Evolutionary conservation across 2,329 filamentous ascomycete species (phyloP).

Genomic region (Blastomyces percursus): DNA sequence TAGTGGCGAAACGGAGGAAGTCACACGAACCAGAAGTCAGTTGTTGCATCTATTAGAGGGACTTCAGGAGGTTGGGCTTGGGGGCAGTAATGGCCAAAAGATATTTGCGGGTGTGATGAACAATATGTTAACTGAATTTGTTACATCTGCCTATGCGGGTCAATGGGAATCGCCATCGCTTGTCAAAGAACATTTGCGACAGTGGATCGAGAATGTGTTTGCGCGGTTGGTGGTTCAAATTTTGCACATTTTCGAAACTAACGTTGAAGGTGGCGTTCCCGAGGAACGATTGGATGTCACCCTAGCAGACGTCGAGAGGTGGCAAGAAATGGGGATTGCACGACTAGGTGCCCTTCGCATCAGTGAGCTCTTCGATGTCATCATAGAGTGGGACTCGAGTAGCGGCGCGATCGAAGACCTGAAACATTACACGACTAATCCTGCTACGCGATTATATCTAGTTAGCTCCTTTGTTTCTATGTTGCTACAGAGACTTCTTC

Average conservation of each 20-base stretch:
- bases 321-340: slow-evolving; percentile 45
- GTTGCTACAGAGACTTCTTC: slow-evolving; percentile 45
- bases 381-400: slow-evolving; percentile 50
- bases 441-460: slow-evolving; percentile 45
- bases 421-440: slow-evolving; percentile 44
- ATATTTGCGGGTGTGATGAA: slow-evolving; percentile 50
- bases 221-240: slow-evolving; percentile 42
- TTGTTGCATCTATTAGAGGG: slow-evolving; percentile 33
- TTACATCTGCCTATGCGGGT: slow-evolving; percentile 46
- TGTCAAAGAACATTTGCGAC: slow-evolving; percentile 39
- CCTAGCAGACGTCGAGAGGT: slow-evolving; percentile 39
- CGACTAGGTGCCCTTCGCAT: slow-evolving; percentile 47
- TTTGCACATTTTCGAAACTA: slow-evolving; percentile 30
- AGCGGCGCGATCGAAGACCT: slow-evolving; percentile 50
- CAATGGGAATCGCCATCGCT: slow-evolving; percentile 44
- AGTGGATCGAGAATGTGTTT: slow-evolving; percentile 48
- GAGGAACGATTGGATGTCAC: slow-evolving; percentile 24
- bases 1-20: slow-evolving; percentile 21
- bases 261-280: slow-evolving; percentile 14
- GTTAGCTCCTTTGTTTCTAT: slow-evolving; percentile 44
- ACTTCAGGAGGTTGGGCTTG: slow-evolving; percentile 45
- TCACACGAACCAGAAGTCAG: slow-evolving; percentile 24
- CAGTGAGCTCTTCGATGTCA: slow-evolving; percentile 49
- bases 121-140: slow-evolving; percentile 45
- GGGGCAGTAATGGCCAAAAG: slow-evolving; percentile 44